These are phyloP conservation scores for Pichia ethanolica DNA, from an alignment of 805 yeast genomes.

Conservation along the genomic window DNA sequence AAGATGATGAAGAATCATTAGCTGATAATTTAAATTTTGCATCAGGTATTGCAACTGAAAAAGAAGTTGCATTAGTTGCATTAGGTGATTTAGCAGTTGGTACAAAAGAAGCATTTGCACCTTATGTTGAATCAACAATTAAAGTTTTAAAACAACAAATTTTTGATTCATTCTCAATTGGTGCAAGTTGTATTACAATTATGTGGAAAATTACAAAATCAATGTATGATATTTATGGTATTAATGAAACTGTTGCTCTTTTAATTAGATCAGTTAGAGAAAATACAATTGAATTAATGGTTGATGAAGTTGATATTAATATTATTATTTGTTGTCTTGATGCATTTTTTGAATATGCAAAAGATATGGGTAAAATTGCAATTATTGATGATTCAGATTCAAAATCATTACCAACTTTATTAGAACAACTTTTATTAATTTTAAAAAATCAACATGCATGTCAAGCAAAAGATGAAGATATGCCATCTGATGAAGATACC, in stretches of 20 bases:
- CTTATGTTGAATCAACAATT: slow-evolving; percentile 65
- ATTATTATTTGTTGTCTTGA: slow-evolving; percentile 78
- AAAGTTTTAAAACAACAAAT: slow-evolving; percentile 60
- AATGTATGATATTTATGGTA: slow-evolving; percentile 47
- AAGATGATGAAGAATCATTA: slow-evolving; percentile 52
- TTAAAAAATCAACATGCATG: slow-evolving; percentile 79
- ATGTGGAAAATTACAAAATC: slow-evolving; percentile 80
- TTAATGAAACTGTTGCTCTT: slow-evolving; percentile 44
- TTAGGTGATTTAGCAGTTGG: slow-evolving; percentile 83
- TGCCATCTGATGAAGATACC: slow-evolving; percentile 38
- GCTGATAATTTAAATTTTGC: slow-evolving; percentile 76
- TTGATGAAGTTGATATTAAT: slow-evolving; percentile 75
- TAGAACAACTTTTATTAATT: slow-evolving; percentile 63
- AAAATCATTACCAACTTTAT: slow-evolving; percentile 54
- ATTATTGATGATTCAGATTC: slow-evolving; percentile 53
- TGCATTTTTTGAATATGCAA: slow-evolving; percentile 58
- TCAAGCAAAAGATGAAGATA: slow-evolving; percentile 53
- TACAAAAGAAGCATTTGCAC: slow-evolving; percentile 72
- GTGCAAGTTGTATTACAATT: slow-evolving; percentile 76
- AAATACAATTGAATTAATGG: slow-evolving; percentile 53
- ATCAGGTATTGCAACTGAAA: slow-evolving; percentile 92
- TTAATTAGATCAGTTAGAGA: slow-evolving; percentile 63
- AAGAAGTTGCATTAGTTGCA: slow-evolving; percentile 91
- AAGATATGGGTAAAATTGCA: slow-evolving; percentile 66
- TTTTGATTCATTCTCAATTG: slow-evolving; percentile 83